These are phyloP conservation scores for Fraxinus angustifolia DNA, from an alignment of 305 asterid species.

Conservation along the genomic window DNA sequence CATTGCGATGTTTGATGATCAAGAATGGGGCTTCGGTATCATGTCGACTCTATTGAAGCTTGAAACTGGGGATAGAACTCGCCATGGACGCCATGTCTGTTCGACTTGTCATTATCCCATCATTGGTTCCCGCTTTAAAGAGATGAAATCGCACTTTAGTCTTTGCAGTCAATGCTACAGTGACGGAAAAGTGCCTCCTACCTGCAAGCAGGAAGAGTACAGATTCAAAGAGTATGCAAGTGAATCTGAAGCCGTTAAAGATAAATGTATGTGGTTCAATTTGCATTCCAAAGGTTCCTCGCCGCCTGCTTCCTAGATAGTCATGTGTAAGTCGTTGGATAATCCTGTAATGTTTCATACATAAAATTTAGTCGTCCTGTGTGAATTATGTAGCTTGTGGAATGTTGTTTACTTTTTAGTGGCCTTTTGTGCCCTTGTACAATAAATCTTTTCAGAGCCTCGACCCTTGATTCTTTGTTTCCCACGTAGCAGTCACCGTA, in stretches of 20 bases:
- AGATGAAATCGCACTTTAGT: conserved; percentile 68
- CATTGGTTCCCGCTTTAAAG: conserved; percentile 87
- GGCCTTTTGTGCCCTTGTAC: conserved; percentile 37
- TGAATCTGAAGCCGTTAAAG: conserved; percentile 84
- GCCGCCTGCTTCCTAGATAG: conserved; percentile 32
- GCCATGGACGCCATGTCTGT: conserved; percentile 81
- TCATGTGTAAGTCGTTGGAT: background rate
- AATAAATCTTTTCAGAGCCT: conserved; percentile 37
- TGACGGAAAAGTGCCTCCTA: conserved; percentile 82
- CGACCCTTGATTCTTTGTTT: conserved; percentile 33
- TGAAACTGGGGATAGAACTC: conserved; percentile 78
- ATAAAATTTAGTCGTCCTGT: conserved; percentile 29
- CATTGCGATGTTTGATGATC: conserved; percentile 76
- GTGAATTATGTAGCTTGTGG: conserved; percentile 43
- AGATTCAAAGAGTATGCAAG: conserved; percentile 76
- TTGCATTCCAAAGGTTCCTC: conserved; percentile 60
- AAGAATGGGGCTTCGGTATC: conserved; percentile 86
- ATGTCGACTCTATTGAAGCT: conserved; percentile 69
- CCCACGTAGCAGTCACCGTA: conserved; percentile 8
- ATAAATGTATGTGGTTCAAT: conserved; percentile 83
- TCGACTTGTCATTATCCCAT: conserved; percentile 80
- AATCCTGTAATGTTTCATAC: conserved; percentile 11
- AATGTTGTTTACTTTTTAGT: conserved; percentile 20
- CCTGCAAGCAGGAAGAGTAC: conserved; percentile 76
- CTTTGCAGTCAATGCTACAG: conserved; percentile 82